Base-by-base conservation (phyloP, 352 stramenopile genomes). In the Phytophthora pinifolia region DNA sequence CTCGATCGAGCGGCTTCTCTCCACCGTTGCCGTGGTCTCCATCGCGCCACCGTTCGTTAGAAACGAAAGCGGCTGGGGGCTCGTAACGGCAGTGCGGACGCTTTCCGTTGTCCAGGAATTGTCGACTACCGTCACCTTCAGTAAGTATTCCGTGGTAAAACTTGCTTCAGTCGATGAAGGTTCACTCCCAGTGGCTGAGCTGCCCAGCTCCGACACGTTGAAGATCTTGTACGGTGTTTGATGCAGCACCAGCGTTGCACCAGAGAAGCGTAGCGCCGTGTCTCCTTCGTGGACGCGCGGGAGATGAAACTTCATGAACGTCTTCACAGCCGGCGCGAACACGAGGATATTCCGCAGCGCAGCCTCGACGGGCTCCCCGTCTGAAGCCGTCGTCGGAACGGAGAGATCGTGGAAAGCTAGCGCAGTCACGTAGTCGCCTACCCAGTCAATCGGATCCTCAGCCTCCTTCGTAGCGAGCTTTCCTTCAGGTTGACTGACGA, bases 211-310 rank as follows among this genome's bases (percentile, higher is more conserved):
- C 3, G 69, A 70, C 20, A 64, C 56, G 27, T 89, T 87, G 39
- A 90, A 73, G 17, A 86, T 67, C 47, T 87, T 79, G 60, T 88
- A 92, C 3, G 82, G 76, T 0, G 74, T 89, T 57, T 87, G 70
- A 34, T 83, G 70, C 2, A 89, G 51, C 3, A 65, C 56, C 13
- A 89, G 25, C 8, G 33, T 67, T 1, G 72, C 74, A 15, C 62
- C 67, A 0, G 36, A 53, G 34, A 84, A 85, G 0, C 29, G 32
- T 0, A 78, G 37, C 2, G 55, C 55, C 2, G 68, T 78, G 43
- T 86, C 79, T 13, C 75, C 77, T 34, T 72, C 44, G 25, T 86
- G 77, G 1, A 78, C 47, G 12, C 61, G 65, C 2, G 82, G 77
- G 2, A 92, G 9, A 27, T 90, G 77, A 27, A 90, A 89, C 41